Evolutionary conservation across 306 rosid species (phyloP).

Genomic region (Adenanthera pavonina): DNA sequence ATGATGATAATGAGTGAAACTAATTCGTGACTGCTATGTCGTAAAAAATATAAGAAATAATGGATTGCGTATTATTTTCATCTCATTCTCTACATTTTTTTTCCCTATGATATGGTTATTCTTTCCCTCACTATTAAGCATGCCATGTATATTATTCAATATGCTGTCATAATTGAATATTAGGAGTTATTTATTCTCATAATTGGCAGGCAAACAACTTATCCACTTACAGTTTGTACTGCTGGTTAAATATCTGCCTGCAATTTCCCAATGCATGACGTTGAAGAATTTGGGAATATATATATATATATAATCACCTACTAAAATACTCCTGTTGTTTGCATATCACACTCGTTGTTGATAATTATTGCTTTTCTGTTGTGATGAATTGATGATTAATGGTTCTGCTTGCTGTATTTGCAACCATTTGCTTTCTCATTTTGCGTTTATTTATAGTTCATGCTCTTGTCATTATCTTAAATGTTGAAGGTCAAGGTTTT

Average conservation of each 20-base stretch:
- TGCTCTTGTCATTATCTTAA: slow-evolving; percentile 4
- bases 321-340: not conserved
- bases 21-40: not conserved
- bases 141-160: not conserved
- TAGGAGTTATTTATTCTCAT: not conserved
- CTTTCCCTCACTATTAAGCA: not conserved
- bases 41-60: not conserved
- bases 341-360: not conserved
- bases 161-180: not conserved
- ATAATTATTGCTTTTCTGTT: not conserved
- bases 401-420: slow-evolving; percentile 9
- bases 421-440: not conserved
- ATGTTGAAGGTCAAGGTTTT: not conserved
- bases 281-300: not conserved
- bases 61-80: not conserved
- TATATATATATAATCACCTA: not conserved
- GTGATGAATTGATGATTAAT: not conserved
- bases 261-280: not conserved
- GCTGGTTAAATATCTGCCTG: slow-evolving; percentile 1
- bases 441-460: not conserved
- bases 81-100: slow-evolving; percentile 1
- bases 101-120: not conserved
- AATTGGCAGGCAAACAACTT: not conserved
- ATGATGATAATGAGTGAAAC: not conserved
- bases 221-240: not conserved